Evolutionary conservation across 192 early-diverging fungal species (phyloP).

Genomic region (Entomortierella beljakovae): DNA sequence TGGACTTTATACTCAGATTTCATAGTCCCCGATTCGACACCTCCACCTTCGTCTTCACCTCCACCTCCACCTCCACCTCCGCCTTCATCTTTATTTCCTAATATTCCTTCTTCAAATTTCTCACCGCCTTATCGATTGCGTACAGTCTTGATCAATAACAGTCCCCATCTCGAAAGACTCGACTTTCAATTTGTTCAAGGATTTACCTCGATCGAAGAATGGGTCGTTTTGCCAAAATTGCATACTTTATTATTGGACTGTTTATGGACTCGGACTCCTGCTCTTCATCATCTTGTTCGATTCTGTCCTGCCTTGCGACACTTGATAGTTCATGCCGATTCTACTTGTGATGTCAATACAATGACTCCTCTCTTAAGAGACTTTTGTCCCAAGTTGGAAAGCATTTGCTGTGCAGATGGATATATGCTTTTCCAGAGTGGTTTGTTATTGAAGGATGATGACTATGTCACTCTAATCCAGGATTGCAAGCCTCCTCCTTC

Average conservation of each 20-base stretch:
- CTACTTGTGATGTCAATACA: neutral
- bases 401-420: neutral
- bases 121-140: neutral
- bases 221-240: neutral
- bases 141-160: neutral
- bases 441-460: neutral
- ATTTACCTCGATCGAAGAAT: neutral
- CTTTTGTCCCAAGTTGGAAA: neutral
- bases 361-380: neutral
- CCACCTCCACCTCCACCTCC: too few species aligned
- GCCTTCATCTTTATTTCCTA: too few species aligned
- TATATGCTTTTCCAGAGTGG: neutral
- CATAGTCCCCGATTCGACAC: neutral
- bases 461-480: slow-evolving; percentile 1
- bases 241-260: neutral
- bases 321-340: neutral
- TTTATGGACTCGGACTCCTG: neutral
- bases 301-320: slow-evolving; percentile 2
- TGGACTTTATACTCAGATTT: neutral
- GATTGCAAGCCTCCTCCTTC: neutral
- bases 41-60: too few species aligned
- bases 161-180: neutral
- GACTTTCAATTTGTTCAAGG: neutral
- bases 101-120: too few species aligned
- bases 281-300: neutral